Base-by-base conservation (phyloP, 1,284 basidiomycete genomes). In the Naganishia cerealis region DNA sequence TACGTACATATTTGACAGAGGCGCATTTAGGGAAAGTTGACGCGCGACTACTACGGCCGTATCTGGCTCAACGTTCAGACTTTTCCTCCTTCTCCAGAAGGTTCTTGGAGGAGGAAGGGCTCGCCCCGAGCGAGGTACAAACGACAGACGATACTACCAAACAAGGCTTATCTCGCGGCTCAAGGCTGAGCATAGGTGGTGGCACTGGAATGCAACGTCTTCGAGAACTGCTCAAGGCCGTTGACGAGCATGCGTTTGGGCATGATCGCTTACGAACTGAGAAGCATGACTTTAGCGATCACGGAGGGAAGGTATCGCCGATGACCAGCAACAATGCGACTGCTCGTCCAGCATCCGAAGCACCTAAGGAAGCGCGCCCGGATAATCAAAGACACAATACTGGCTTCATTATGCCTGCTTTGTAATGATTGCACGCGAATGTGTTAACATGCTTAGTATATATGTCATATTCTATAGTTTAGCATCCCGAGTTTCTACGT, bases 1-100 rank as follows among this genome's bases (percentile, higher is more conserved):
- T 97, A 72, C 91, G 90, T 72, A 91, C 92, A 1, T 97, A 94
- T 81, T 91, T 96, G 79, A 90, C 89, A 4, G 94, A 95, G 75
- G 89, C 89, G 65, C 91, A 93, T 77, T 86, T 97, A 7, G 92
- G 92, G 9, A 87, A 91, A 24, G 94, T 99, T 73, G 95, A 99
- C 74, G 83, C 91, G 3, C 84, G 85, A 16, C 84, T 98, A 33
- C 85, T 99, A 38, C 88, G 90, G 57, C 96, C 96, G 0, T 99
- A 97, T 78, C 85, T 99, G 29, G 86, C 90, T 50, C 87, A 94
- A 75, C 87, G 96, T 54, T 89, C 88, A 70, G 96, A 99, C 79
- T 99, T 84, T 68, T 75, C 74, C 6, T 68, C 71, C 18, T 81
- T 80, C 67, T 74, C 77, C 0, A 70, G 75, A 36, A 73, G 73